Evolutionary conservation across 768 basidiomycete species (phyloP), one percentile per base, ranked within the genome.

Genomic region (Hemileccinum impolitum): DNA sequence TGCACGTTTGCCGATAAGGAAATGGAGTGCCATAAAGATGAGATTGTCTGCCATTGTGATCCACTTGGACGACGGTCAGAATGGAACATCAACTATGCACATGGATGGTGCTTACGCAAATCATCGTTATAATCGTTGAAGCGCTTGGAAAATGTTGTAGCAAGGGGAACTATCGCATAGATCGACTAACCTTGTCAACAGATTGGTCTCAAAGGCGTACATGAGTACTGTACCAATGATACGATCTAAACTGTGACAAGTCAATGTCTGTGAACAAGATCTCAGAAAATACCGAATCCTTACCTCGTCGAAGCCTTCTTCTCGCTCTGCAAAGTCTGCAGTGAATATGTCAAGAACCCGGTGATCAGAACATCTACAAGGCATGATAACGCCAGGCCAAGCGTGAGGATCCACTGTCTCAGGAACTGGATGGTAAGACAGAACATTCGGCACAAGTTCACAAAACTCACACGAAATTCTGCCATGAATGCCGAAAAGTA

Each of bases 201-300:
- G 60, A 47, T 79, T 79, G 30, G 72, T 79, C 56, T 81, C 80
- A 39, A 81, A 73, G 0, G 78, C 74, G 51, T 81, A 80, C 1
- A 77, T 53, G 36, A 80, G 75, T 37, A 79, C 65, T 0, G 65
- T 57, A 47, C 79, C 72, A 19, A 81, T 68, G 26, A 80, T 52
- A 8, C 72, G 70, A 50, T 79, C 75, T 57, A 81, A 53, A 43
- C 77, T 79, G 51, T 21, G n/a, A 11, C 1, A 6, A 37, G 14
- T 39, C 19, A 30, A 19, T 3, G 0, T 31, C 10, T 18, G 32
- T 31, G 26, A 18, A 7, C 3, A 15, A 37, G 17, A 8, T 30
- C 10, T 19, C 17, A 2, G 3, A 17, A 25, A 3, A 37, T 8
- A 26, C 0, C 14, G 7, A 17, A 23, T 13, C 51, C 53, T 43